Evolutionary conservation across 192 early-diverging fungal genomes (phyloP).

Genomic region (Funneliformis geosporum): DNA sequence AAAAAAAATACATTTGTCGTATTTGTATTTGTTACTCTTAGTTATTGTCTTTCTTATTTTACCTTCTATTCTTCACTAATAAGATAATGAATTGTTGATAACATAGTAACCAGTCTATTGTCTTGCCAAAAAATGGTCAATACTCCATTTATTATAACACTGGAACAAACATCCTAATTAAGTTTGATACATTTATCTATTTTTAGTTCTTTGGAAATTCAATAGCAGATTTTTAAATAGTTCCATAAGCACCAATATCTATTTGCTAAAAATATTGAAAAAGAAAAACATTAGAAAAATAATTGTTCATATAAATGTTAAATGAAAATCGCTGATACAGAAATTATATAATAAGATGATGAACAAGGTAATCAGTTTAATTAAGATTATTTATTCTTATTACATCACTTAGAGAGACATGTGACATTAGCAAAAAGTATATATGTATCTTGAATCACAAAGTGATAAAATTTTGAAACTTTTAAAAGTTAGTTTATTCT

Average conservation of each 20-base stretch:
- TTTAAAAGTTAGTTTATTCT: too few relatives aligned
- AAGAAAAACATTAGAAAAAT: neutral
- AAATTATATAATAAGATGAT: neutral
- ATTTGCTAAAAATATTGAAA: neutral
- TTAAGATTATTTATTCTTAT: too few relatives aligned
- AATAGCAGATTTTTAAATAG: neutral
- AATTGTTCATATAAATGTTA: too few relatives aligned
- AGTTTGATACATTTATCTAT: neutral
- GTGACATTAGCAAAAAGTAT: neutral
- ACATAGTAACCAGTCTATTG: neutral
- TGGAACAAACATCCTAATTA: neutral
- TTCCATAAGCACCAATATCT: neutral
- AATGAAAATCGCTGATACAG: neutral
- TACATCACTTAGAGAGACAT: neutral
- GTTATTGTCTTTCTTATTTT: neutral
- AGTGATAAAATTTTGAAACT: neutral
- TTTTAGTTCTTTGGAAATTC: neutral
- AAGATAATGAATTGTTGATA: neutral
- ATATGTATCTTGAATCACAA: neutral
- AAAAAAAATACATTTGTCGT: neutral
- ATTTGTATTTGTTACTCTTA: neutral
- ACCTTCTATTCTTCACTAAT: neutral
- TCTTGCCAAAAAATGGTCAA: conserved; percentile 4
- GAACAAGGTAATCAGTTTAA: too few relatives aligned
- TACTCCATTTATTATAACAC: neutral